phyloP scores from a whole-genome alignment of 768 basidiomycete species.

The Ramaria rubella region DNA sequence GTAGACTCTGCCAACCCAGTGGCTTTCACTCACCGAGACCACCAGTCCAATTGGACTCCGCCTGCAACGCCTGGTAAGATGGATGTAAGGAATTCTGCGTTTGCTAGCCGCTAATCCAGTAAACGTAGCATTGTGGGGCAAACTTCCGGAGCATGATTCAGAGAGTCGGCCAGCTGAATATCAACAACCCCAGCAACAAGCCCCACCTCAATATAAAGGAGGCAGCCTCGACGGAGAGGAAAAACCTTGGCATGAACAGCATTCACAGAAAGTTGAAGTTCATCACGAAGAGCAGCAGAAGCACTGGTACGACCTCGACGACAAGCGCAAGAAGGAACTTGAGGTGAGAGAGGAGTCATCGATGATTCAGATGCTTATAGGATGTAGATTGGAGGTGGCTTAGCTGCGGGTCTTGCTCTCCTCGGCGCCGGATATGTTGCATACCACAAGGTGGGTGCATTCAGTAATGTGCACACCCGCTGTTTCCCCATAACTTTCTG shows the following conservation, averaged over 20 bases:
- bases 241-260: slow-evolving; percentile 15
- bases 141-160: slow-evolving; percentile 28
- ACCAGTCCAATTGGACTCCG: slow-evolving; percentile 65
- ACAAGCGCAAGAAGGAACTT: slow-evolving; percentile 48
- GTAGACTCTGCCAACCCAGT: slow-evolving; percentile 5
- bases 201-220: slow-evolving; percentile 13
- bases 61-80: slow-evolving; percentile 35
- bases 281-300: slow-evolving; percentile 44
- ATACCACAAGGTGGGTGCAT: slow-evolving; percentile 35
- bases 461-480: background rate
- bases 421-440: slow-evolving; percentile 46
- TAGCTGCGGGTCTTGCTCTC: slow-evolving; percentile 47
- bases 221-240: slow-evolving; percentile 14
- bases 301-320: slow-evolving; percentile 50
- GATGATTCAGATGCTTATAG: background rate
- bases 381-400: slow-evolving; percentile 55
- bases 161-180: slow-evolving; percentile 14
- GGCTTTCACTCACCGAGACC: background rate
- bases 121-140: slow-evolving; percentile 55
- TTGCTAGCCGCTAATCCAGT: background rate
- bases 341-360: slow-evolving; percentile 32
- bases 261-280: slow-evolving; percentile 22
- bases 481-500: background rate
- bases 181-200: slow-evolving; percentile 24
- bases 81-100: background rate